These are phyloP conservation scores for Effrenium voratum DNA, from an alignment of 73 alveolate species.

Conservation along the genomic window DNA sequence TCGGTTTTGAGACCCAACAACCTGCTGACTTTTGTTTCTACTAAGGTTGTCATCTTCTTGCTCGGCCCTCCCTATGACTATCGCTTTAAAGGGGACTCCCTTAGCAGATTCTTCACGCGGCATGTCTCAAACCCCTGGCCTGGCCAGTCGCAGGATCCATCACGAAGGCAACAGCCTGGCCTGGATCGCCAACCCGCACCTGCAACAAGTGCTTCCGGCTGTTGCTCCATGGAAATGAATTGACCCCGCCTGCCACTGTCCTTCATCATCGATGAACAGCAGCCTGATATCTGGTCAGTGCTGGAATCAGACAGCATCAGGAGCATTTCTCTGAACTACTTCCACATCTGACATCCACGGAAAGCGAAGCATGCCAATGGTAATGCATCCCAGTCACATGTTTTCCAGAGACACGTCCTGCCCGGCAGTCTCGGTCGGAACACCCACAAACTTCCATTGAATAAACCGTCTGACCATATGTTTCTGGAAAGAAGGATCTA, in stretches of 20 bases:
- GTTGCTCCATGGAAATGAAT: background rate
- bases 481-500: background rate
- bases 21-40: too few relatives aligned
- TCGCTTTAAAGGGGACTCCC: too few relatives aligned
- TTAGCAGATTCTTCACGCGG: too few relatives aligned
- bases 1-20: too few relatives aligned
- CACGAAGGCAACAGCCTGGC: conserved; percentile 83
- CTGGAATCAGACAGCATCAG: background rate
- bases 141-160: conserved; percentile 88
- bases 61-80: too few relatives aligned
- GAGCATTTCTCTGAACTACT: background rate
- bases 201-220: background rate
- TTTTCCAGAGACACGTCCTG: conserved; percentile 79
- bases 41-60: too few relatives aligned
- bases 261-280: conserved; percentile 28
- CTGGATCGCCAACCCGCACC: conserved; percentile 83
- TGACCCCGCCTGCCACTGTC: conserved; percentile 46
- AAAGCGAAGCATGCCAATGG: background rate
- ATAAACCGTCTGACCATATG: background rate
- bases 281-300: background rate
- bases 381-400: conserved; percentile 35
- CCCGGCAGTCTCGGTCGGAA: too few relatives aligned
- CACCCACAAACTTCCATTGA: too few relatives aligned
- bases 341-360: too few relatives aligned
- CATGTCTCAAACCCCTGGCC: background rate